phyloP scores from a whole-genome alignment of 2,329 filamentous ascomycete species.

The Tolypocladium inflatum region DNA sequence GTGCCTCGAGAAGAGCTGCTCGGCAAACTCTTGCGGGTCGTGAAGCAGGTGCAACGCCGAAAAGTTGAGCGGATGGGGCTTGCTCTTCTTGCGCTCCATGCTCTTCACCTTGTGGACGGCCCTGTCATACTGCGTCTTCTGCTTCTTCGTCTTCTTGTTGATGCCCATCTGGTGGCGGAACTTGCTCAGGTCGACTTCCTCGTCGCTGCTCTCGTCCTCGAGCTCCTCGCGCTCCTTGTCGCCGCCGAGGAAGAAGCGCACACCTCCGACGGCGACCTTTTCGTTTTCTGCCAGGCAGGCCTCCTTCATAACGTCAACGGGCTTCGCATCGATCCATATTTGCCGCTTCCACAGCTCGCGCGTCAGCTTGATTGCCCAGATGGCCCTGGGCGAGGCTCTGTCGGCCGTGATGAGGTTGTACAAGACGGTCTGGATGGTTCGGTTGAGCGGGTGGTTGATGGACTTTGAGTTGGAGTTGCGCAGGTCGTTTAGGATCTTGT shows the following conservation, averaged over 20 bases:
- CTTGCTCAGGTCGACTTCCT: slow-evolving; percentile 68
- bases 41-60: slow-evolving; percentile 89
- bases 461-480: slow-evolving; percentile 78
- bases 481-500: slow-evolving; percentile 84
- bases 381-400: slow-evolving; percentile 70
- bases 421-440: slow-evolving; percentile 84
- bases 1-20: slow-evolving; percentile 83
- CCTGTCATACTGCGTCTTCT: slow-evolving; percentile 66
- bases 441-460: slow-evolving; percentile 87
- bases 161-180: slow-evolving; percentile 79
- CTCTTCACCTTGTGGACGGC: slow-evolving; percentile 76
- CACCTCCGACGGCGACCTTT: slow-evolving; percentile 80
- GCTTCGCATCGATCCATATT: slow-evolving; percentile 88
- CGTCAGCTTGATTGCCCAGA: slow-evolving; percentile 95
- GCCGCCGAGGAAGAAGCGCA: slow-evolving; percentile 90
- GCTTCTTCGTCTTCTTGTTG: slow-evolving; percentile 95
- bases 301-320: slow-evolving; percentile 98
- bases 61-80: slow-evolving; percentile 86
- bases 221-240: slow-evolving; percentile 93
- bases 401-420: slow-evolving; percentile 88
- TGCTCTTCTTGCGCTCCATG: slow-evolving; percentile 78
- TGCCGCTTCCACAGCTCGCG: slow-evolving; percentile 94
- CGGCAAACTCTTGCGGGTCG: slow-evolving; percentile 89
- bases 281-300: slow-evolving; percentile 82
- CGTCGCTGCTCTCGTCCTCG: slow-evolving; percentile 80